Evolutionary conservation across 169 alveolate genomes (phyloP), one percentile per base, ranked within the genome.

Genomic region (Eimeria praecox): DNA sequence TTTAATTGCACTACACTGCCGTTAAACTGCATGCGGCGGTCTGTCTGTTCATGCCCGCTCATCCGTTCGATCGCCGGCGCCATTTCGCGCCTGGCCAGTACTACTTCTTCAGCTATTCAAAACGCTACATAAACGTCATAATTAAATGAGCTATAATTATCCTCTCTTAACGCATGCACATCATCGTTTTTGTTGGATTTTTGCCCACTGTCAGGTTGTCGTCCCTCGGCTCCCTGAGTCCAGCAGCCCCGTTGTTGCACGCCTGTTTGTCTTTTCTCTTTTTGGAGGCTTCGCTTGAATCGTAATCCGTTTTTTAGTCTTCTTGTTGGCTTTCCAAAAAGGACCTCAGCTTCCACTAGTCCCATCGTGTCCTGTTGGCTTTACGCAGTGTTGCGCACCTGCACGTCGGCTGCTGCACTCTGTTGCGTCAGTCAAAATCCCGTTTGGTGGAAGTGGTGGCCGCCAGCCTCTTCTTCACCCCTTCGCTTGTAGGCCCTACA

Each of bases 241-340:
- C 85, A 73, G n/a, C 85, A 73, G 85, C 85, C 52, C 52, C 85
- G 52, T 30, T 54, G 22, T 24, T 73, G 46, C 85, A 12, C 27
- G 33, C 18, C 10, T 14, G 85, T 14, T 35, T 30, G 27, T 73
- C 52, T 27, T 54, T 73, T 38, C 10, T 40, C 85, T 18, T 40
- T 16, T 33, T 14, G n/a, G 24, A 35, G 49, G 8, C 33, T 73
- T 35, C 52, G 1, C 40, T 40, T 12, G 10, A 73, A 16, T 5
- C 33, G 33, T 38, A 12, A 22, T 33, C 16, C 33, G 14, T 10
- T 30, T 71, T 71, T 33, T 33, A 0, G 8, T 71, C 46, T 71
- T 38, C 46, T 71, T 71, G 46, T 71, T 4, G 12, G 22, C n/a
- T 2, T 59, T 59, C n/a, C 8, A n/a, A 59, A 59, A 59, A 18